Conservation (phyloP, 352 stramenopile genomes). For the Elongisporangium senticosum region DNA sequence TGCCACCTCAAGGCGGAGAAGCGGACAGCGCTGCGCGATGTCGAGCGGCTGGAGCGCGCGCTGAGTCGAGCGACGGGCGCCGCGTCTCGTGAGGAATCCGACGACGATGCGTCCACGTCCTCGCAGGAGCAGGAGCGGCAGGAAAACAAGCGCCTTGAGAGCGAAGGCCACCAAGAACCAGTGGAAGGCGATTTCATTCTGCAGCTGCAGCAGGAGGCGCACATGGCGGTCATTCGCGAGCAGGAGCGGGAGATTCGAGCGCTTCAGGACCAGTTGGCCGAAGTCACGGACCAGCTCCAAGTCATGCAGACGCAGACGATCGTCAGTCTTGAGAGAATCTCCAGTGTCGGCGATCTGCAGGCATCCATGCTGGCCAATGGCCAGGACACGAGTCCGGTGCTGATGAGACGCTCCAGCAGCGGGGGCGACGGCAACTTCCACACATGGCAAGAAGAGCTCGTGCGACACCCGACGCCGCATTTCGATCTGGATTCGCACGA, state of each 20-base stretch:
- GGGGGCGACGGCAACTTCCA: slow-evolving; percentile 5
- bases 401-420: slow-evolving; percentile 12
- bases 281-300: slow-evolving; percentile 15
- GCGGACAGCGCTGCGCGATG: slow-evolving; percentile 36
- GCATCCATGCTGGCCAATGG: not conserved
- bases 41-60: slow-evolving; percentile 40
- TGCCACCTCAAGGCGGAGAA: slow-evolving; percentile 76
- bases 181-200: not conserved
- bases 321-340: slow-evolving; percentile 1
- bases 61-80: not conserved
- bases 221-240: slow-evolving; percentile 55
- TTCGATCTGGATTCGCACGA: slow-evolving; percentile 74
- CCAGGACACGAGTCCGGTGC: not conserved
- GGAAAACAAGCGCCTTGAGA: not conserved
- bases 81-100: not conserved
- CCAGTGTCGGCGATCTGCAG: not conserved
- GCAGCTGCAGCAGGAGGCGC: slow-evolving; percentile 39
- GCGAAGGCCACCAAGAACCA: slow-evolving; percentile 18
- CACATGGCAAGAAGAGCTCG: slow-evolving; percentile 58
- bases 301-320: slow-evolving; percentile 16
- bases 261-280: slow-evolving; percentile 24
- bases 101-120: not conserved
- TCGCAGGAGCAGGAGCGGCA: slow-evolving; percentile 1
- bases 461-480: slow-evolving; percentile 63
- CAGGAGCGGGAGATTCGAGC: slow-evolving; percentile 46